Evolutionary conservation across 164 flowering plant genomes (phyloP), one percentile per base, ranked within the genome.

Genomic region (Tetracentron sinense): DNA sequence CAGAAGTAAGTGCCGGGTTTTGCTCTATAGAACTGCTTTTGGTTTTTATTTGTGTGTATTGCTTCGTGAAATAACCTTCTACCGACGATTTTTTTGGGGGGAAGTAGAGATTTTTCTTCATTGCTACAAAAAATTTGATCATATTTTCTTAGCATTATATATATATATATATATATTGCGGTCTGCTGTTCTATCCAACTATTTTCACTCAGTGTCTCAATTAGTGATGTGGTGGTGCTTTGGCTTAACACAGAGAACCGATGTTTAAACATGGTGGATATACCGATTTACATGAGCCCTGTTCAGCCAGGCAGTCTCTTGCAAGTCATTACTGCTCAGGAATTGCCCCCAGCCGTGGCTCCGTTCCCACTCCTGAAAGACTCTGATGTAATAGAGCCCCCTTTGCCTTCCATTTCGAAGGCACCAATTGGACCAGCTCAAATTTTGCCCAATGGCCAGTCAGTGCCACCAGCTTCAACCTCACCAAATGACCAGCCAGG

Each of bases 1-100:
- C 73, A 80, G 52, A 72, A 92, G 98, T 95, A 85, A 89, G 97
- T 38, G n/a, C n/a, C n/a, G n/a, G n/a, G n/a, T n/a, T n/a, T n/a
- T n/a, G n/a, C n/a, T n/a, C n/a, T n/a, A n/a, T n/a, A n/a, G n/a
- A n/a, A n/a, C n/a, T n/a, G n/a, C n/a, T n/a, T n/a, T n/a, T n/a
- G n/a, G n/a, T n/a, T n/a, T n/a, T n/a, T n/a, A n/a, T n/a, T n/a
- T n/a, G n/a, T n/a, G n/a, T n/a, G n/a, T n/a, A n/a, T n/a, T n/a
- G n/a, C n/a, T n/a, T n/a, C n/a, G n/a, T n/a, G n/a, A n/a, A n/a
- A n/a, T n/a, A n/a, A n/a, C n/a, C n/a, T n/a, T n/a, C n/a, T n/a
- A n/a, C n/a, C n/a, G n/a, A n/a, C n/a, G n/a, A n/a, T n/a, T n/a
- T n/a, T n/a, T n/a, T n/a, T n/a, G n/a, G n/a, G n/a, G n/a, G n/a